Conservation (phyloP, 2,329 filamentous ascomycete species). For the Trichoderma guizhouense region DNA sequence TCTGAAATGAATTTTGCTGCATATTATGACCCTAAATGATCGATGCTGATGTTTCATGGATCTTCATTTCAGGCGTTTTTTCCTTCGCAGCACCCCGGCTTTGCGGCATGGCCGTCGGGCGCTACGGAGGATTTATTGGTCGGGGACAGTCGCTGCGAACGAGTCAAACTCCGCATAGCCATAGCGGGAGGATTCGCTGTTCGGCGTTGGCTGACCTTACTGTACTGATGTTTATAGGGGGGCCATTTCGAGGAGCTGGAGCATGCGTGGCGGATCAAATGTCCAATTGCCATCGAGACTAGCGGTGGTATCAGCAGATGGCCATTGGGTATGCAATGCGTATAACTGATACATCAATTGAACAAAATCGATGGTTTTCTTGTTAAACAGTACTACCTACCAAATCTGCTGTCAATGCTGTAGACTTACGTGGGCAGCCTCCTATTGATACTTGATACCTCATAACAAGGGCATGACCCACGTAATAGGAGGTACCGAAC, state of each 20-base stretch:
- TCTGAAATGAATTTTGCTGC: background rate
- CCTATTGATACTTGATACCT: background rate
- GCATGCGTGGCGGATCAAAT: background rate
- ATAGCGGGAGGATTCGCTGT: background rate
- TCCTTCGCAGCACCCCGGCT: background rate
- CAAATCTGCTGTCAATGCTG: background rate
- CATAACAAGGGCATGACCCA: background rate
- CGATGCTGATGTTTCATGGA: background rate
- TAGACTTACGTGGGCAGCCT: background rate
- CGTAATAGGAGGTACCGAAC: background rate
- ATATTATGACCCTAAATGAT: background rate
- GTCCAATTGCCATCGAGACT: background rate
- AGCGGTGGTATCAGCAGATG: background rate
- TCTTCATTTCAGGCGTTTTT: background rate
- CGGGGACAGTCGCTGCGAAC: background rate
- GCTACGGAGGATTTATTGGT: background rate
- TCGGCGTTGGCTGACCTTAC: background rate
- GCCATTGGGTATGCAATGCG: background rate
- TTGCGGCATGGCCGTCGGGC: conserved; percentile 1
- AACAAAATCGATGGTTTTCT: background rate
- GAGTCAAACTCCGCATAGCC: background rate
- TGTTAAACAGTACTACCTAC: background rate
- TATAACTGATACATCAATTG: background rate
- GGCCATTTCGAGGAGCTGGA: background rate
- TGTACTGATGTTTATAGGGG: background rate